Evolutionary conservation across 192 early-diverging fungal species (phyloP), one percentile per base, ranked within the genome.

Genomic region (Gonapodya sp.): DNA sequence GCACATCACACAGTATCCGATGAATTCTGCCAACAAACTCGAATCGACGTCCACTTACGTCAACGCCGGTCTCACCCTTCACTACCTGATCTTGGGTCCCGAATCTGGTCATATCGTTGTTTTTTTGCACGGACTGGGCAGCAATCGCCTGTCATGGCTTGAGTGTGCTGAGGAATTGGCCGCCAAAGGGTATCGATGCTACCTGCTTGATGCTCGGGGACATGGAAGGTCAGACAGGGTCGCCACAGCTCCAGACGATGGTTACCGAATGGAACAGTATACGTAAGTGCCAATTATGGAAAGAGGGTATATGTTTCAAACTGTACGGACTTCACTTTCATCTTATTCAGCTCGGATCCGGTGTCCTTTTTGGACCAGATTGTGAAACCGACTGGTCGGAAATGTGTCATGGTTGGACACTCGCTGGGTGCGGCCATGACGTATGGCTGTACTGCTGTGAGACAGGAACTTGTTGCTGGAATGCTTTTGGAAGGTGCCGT

Each of bases 391-490:
- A 16, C 8, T 16, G 75, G 75, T 2, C 8, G 31, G 75, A 77
- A 34, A 33, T 18, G 30, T 33, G 75, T 77, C 75, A 2, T 77
- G 30, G 75, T 34, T 14, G 75, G 75, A 34, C 75, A 77, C 31
- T 77, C 75, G 8, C 34, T 77, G 75, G 75, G 75, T 31, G 75
- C 75, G 18, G 75, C 34, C 75, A 77, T 34, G 30, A 33, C 75
- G 30, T 77, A 77, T 34, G 30, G 18, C 18, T 16, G 18, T 33
- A 34, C 8, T 18, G 18, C 30, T 2, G 30, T 31, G 8, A 2
- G 75, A 33, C 75, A 16, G 75, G 75, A 77, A 32, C 30, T 34
- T 34, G 75, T 77, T 16, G 34, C 75, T 16, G 30, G 34, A 34
- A 34, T 77, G 75, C 75, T 77, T 34, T 33, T 77, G 2, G 75